phyloP scores from a whole-genome alignment of 495 filamentous ascomycete species.

The Hypoxylon rickii region DNA sequence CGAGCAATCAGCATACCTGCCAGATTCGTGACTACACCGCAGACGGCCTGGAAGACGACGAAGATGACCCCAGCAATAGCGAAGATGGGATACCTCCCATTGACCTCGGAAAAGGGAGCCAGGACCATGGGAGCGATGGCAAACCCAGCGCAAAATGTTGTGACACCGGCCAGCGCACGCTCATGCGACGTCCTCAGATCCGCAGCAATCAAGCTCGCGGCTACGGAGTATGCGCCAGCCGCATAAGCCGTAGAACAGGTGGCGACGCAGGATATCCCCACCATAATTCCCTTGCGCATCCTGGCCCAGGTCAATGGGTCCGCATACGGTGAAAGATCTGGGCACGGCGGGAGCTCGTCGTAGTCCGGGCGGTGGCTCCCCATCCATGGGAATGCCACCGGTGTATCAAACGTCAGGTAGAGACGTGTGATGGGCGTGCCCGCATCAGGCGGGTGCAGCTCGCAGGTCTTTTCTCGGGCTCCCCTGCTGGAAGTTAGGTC shows the following conservation, averaged over 20 bases:
- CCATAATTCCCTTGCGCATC: conserved; percentile 70
- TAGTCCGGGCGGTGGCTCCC: conserved; percentile 10
- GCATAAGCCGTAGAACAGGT: conserved; percentile 81
- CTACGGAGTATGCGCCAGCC: conserved; percentile 78
- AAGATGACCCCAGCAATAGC: conserved; percentile 71
- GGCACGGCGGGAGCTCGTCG: conserved; percentile 56
- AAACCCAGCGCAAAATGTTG: conserved; percentile 82
- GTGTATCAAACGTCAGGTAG: conserved; percentile 75
- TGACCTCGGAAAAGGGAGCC: conserved; percentile 88
- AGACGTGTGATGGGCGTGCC: conserved; percentile 59
- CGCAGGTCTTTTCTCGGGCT: background rate
- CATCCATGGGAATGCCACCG: conserved; percentile 61
- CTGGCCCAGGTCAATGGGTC: conserved; percentile 77
- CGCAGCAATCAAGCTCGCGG: conserved; percentile 62
- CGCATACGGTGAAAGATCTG: conserved; percentile 67
- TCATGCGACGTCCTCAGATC: conserved; percentile 67
- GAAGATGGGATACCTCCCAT: conserved; percentile 82
- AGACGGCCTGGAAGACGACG: conserved; percentile 69
- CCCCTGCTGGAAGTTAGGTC: background rate
- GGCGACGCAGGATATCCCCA: conserved; percentile 74
- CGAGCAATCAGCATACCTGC: conserved; percentile 77
- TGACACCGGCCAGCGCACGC: conserved; percentile 76
- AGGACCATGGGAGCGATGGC: conserved; percentile 86
- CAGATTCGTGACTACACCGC: conserved; percentile 72
- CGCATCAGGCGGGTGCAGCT: conserved; percentile 4